phyloP scores from a whole-genome alignment of 371 early-diverging fungal genomes.

The Rhizopus delemar region DNA sequence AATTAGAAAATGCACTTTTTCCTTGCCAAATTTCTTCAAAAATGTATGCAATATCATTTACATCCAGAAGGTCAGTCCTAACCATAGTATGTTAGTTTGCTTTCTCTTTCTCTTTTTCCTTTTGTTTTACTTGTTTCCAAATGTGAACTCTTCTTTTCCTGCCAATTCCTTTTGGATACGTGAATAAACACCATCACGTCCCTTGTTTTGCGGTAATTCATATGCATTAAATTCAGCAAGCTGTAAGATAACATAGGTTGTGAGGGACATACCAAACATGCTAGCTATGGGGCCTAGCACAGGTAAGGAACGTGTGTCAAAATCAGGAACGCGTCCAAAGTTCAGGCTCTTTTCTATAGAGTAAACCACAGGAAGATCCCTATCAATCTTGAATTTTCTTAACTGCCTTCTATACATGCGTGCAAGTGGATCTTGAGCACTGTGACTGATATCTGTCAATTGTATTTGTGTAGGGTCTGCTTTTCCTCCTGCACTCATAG shows the following conservation, averaged over 20 bases:
- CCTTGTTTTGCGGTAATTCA: constrained; percentile 74
- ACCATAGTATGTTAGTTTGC: neutral
- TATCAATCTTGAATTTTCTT: constrained; percentile 68
- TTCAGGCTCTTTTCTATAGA: constrained; percentile 81
- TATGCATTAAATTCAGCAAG: constrained; percentile 71
- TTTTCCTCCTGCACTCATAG: constrained; percentile 94
- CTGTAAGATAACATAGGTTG: constrained; percentile 79
- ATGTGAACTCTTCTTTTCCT: constrained; percentile 61
- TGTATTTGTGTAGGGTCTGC: constrained; percentile 91
- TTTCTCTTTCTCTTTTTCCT: neutral
- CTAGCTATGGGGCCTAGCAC: constrained; percentile 88
- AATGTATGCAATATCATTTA: constrained; percentile 78
- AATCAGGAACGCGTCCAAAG: constrained; percentile 65
- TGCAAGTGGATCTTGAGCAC: constrained; percentile 88
- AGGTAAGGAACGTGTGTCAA: constrained; percentile 78
- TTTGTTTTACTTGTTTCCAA: constrained; percentile 41
- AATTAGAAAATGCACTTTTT: constrained; percentile 73
- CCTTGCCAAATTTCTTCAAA: constrained; percentile 90
- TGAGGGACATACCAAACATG: constrained; percentile 90
- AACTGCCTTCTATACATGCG: constrained; percentile 80
- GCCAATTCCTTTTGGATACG: constrained; percentile 75
- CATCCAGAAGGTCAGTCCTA: constrained; percentile 46
- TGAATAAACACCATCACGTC: constrained; percentile 71
- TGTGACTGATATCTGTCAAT: constrained; percentile 88
- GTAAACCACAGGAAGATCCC: constrained; percentile 84